phyloP scores from a whole-genome alignment of 768 basidiomycete genomes.

The Mycena kentingensis region DNA sequence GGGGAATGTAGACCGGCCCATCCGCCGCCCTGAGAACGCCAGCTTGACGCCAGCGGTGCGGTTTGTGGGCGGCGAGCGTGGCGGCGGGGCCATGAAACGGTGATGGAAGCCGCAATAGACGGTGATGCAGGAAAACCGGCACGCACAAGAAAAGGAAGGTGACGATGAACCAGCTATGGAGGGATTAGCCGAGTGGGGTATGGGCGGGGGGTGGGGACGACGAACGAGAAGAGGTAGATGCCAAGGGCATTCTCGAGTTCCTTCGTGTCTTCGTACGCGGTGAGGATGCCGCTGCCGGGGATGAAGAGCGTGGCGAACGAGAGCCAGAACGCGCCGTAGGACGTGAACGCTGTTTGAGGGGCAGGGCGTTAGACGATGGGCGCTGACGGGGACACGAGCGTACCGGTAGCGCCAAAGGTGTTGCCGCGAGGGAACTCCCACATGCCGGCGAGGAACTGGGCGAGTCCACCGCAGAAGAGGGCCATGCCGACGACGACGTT shows the following conservation, averaged over 20 bases:
- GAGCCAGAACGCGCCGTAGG: constrained; percentile 89
- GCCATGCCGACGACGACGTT: constrained; percentile 89
- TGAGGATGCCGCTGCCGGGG: constrained; percentile 63
- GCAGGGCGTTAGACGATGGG: constrained; percentile 2
- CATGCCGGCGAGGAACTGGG: constrained; percentile 87
- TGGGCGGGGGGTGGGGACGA: no score
- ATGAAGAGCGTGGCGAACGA: constrained; percentile 75
- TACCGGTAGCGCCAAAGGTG: constrained; percentile 71
- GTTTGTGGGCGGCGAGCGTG: no score
- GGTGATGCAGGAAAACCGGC: background rate
- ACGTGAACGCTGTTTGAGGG: constrained; percentile 62
- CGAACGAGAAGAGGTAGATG: constrained; percentile 68
- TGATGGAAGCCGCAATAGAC: background rate
- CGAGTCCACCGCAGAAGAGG: constrained; percentile 79
- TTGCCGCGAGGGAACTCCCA: constrained; percentile 80
- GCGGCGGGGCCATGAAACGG: background rate
- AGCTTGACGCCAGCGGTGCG: no score
- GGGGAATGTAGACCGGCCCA: no score
- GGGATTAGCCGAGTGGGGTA: no score
- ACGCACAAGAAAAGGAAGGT: constrained; percentile 69
- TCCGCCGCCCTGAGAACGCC: no score
- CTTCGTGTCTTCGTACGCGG: constrained; percentile 45
- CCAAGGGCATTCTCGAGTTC: constrained; percentile 62
- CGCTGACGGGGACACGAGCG: constrained; percentile 54
- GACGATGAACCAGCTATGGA: constrained; percentile 79